Base-by-base conservation (phyloP, 2,329 filamentous ascomycete genomes). In the Rutstroemia sp. region DNA sequence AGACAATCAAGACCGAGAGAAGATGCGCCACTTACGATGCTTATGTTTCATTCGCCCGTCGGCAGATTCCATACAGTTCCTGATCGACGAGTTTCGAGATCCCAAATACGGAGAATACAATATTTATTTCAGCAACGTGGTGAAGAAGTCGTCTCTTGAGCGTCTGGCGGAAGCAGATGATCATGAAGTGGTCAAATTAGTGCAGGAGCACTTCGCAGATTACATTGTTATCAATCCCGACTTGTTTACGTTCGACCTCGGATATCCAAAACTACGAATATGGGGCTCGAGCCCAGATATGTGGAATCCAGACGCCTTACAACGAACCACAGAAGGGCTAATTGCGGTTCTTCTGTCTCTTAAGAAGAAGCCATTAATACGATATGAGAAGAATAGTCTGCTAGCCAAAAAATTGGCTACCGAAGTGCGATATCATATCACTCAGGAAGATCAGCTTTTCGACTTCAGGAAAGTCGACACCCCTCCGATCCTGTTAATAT, bases 21-120 rank as follows among this genome's bases (percentile, higher is more conserved):
- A 95, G 79, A 97, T 99, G 94, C 87, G 94, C 60, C 94, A 99
- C 75, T 79, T 99, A 52, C 85, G 91, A 52, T 99, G 94, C 71
- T 76, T 97, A 27, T 96, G 91, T 70, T 92, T 99, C 65, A 82
- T 99, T 49, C 86, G 95, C 42, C 94, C 94, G 7, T 96, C 92
- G 0, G 81, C 92, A 12, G 90, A 95, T 64, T 95, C 92, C 5
- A 91, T 97, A 68, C 92, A 99, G 69, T 83, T 88, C 61, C 81
- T 99, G 53, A 92, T 99, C 64, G 94, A 99, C 68, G 94, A 99
- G 75, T 80, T 99, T 56, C 83, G 94, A 59, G 92, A 97, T 50
- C 95, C 94, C 4, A 96, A 92, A 70, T 99, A 99, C 66, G 92
- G 94, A 62, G 94, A 99, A 75, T 99, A 99, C 73, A 85, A 95